Base-by-base conservation (phyloP, 805 yeast species). In the Nakazawaea populi region DNA sequence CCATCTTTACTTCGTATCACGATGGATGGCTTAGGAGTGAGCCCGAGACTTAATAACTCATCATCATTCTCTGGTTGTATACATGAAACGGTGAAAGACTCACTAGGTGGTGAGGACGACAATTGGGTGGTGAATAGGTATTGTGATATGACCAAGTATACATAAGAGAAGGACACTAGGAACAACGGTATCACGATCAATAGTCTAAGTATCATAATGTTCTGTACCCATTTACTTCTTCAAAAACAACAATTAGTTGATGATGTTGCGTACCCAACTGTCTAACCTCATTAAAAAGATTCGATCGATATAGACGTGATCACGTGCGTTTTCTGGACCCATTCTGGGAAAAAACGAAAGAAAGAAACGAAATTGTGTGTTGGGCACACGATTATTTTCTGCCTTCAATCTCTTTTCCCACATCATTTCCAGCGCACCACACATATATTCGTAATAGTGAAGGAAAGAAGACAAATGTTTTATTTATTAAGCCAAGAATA, bases 1-100 rank as follows among this genome's bases (percentile, higher is more conserved):
- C 58, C 56, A 36, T 49, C 42, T 2, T 56, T 37, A 6, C 61
- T 48, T 18, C 64, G 58, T 8, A 60, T 55, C n/a, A 60, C 53
- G 4, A 73, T 54, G 1, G 78, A 74, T 24, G 64, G 68, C 47
- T 63, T 63, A 0, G 75, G 76, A 1, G 76, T 72, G 8, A 76
- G 54, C 0, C 77, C 76, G 12, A 75, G 56, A 8, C 52, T 56
- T 4, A 42, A n/a, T 14, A 66, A 60, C 37, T 67, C 70, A 1
- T 60, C 59, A 9, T 59, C 68, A 34, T 67, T 45, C 28, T 57
- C 62, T 14, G 27, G 38, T 24, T 8, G 35, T 28, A 12, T 11
- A 42, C 4, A 37, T n/a, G 40, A 37, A 37, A 37, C n/a, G 11
- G 40, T 37, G 18, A 10, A 37, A 11, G 35, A 8, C 11, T 37